These are phyloP conservation scores for Diospyros kaki DNA, from an alignment of 148 eudicot species.

Conservation along the genomic window DNA sequence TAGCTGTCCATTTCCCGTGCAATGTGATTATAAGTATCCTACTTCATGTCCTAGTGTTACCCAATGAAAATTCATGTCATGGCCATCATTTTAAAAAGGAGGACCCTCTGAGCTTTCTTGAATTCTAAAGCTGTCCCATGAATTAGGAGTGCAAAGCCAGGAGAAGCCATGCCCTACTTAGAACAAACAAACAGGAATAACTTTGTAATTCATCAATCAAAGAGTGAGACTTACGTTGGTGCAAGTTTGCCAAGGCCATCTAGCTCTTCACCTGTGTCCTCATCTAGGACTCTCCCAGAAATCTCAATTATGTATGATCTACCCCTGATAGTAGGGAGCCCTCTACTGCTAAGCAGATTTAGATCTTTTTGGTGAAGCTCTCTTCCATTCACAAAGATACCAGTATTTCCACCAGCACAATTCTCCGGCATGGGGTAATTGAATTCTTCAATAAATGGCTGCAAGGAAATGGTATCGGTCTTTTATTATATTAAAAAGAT, in stretches of 20 bases:
- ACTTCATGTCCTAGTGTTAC: background rate
- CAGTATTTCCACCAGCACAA: conserved; percentile 76
- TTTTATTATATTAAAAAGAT: background rate
- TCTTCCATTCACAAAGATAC: conserved; percentile 84
- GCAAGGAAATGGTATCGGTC: conserved; percentile 20
- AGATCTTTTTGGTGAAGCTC: conserved; percentile 84
- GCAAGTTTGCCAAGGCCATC: conserved; percentile 97
- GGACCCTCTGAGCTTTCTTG: background rate
- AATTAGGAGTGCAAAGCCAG: background rate
- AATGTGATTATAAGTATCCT: background rate
- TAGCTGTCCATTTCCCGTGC: background rate
- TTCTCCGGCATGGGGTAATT: conserved; percentile 72
- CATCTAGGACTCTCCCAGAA: conserved; percentile 80
- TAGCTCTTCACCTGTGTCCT: conserved; percentile 77
- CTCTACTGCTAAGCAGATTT: conserved; percentile 64
- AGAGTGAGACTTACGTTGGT: conserved; percentile 68
- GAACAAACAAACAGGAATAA: background rate
- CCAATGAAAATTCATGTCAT: background rate
- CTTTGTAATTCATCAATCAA: background rate
- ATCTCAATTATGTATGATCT: conserved; percentile 75
- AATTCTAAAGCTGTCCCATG: background rate
- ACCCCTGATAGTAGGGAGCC: conserved; percentile 63
- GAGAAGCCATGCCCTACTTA: background rate
- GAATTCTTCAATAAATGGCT: conserved; percentile 93
- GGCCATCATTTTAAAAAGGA: background rate